A percentile compares a stretch with the other conserved stretches of the same genome.
These are phyloP conservation scores for Avena insularis DNA, from an alignment of 176 grass and related monocot genomes.

Conservation along the genomic window DNA sequence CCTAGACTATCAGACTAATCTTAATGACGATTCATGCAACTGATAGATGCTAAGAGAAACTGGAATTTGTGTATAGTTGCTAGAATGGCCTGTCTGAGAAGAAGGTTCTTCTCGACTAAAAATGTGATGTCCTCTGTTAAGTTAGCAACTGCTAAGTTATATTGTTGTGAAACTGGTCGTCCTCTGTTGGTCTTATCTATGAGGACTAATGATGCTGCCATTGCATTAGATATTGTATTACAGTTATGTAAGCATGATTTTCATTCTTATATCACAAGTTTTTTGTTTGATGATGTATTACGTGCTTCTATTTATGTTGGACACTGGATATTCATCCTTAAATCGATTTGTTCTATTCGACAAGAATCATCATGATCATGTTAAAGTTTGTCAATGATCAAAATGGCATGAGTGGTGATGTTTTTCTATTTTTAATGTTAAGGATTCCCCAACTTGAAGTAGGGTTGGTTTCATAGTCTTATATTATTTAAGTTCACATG, in stretches of 20 bases:
- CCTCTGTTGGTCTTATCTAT: conserved; percentile 13
- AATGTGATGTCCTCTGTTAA: conserved; percentile 7
- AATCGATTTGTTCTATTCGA: conserved; percentile 7
- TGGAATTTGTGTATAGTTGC: not conserved
- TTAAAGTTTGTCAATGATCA: not conserved
- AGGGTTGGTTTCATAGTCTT: conserved; percentile 15
- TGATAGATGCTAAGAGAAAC: conserved; percentile 11
- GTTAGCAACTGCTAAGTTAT: conserved; percentile 10
- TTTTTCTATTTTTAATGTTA: not conserved
- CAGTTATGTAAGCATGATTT: not conserved
- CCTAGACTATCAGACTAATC: not conserved
- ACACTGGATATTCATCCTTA: not conserved
- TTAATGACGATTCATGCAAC: conserved; percentile 6
- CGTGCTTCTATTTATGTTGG: not conserved
- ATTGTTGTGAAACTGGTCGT: conserved; percentile 19
- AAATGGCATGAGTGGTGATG: not conserved
- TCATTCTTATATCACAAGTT: not conserved
- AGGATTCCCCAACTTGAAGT: not conserved
- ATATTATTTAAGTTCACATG: conserved; percentile 16
- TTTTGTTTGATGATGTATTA: conserved; percentile 20
- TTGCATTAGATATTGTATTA: not conserved
- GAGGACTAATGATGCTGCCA: not conserved
- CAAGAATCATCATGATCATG: conserved; percentile 1
- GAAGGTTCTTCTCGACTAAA: not conserved
- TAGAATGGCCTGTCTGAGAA: conserved; percentile 31